Percentiles rank a stretch among this genome's conserved stretches.
Conservation (phyloP, 768 basidiomycete species). For the Lenzites betulinus region DNA sequence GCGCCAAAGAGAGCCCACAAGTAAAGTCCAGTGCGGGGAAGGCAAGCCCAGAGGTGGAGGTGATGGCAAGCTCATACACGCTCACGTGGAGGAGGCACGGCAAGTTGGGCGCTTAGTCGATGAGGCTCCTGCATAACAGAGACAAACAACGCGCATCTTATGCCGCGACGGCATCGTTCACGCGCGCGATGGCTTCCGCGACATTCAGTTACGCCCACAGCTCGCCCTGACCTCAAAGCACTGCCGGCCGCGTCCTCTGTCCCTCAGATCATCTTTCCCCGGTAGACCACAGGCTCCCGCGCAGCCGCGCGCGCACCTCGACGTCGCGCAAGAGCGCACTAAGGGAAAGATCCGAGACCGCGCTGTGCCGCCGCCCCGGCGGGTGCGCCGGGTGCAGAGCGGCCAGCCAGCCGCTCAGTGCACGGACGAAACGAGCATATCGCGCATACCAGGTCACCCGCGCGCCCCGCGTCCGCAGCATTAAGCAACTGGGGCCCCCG, state of each 20-base stretch:
- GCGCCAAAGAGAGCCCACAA: background rate
- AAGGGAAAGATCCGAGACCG: conserved; percentile 20
- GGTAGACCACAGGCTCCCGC: too few species aligned
- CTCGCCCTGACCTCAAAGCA: background rate
- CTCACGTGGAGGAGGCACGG: conserved; percentile 11
- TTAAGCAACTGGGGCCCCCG: conserved; percentile 1
- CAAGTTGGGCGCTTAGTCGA: background rate
- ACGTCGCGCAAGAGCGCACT: conserved; percentile 3
- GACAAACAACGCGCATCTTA: conserved; percentile 19
- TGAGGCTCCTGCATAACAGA: conserved; percentile 18
- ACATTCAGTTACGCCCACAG: background rate
- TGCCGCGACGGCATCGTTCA: background rate
- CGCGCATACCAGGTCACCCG: conserved; percentile 12
- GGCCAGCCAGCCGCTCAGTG: too few species aligned
- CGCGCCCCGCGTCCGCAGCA: conserved; percentile 1
- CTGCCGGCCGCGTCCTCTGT: too few species aligned
- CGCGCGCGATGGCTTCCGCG: too few species aligned
- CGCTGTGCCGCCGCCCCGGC: background rate
- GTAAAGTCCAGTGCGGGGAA: background rate
- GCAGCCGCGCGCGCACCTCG: background rate
- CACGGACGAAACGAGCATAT: conserved; percentile 19
- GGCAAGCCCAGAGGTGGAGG: background rate
- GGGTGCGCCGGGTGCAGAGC: background rate
- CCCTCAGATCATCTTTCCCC: too few species aligned
- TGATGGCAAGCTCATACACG: background rate